Base-by-base conservation (phyloP, 495 filamentous ascomycete species). In the Aspergillus ostianus region DNA sequence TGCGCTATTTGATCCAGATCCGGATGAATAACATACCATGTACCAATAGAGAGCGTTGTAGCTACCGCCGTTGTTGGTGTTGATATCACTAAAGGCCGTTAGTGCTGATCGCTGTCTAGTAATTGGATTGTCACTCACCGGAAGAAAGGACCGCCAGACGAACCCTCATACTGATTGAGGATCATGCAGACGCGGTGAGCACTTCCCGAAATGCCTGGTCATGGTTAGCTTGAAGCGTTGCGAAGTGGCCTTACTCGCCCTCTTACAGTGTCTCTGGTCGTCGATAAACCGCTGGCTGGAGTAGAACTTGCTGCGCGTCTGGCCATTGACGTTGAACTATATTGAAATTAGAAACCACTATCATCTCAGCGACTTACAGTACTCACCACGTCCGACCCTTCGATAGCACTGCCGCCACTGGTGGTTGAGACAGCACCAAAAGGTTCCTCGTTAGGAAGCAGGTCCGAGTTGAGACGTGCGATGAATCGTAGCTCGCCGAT, bases 271-370 rank as follows among this genome's bases (percentile, higher is more conserved):
- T 8, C 79, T 77, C 13, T 83, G 73, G 61, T 88, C 85, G 65
- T 89, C 86, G 71, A 89, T 88, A 70, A 88, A 88, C 0, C 84
- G 76, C 15, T 85, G 74, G 62, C 82, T 84, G 17, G 84, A 87
- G 73, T 86, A 89, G 75, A 89, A 89, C 69, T 89, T 89, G 68
- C 80, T 84, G 23, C 86, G 82, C 0, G 86, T 88, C 63, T 87
- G 74, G 13, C 84, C 82, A 60, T 79, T 65, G 41, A 88, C 82
- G 36, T 84, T 51, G 63, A 80, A 88, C 64, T 63, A n/a, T 19
- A 45, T 21, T 29, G 12, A 2, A 1, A 55, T 63, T 8, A 57
- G 47, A 2, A 41, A 36, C 17, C 17, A 44, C 10, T 23, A 27
- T 23, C 10, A 55, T 32, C 21, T 10, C 20, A 10, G 0, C 32